Evolutionary conservation across 1,284 basidiomycete species (phyloP), one percentile per base, ranked within the genome.

Genomic region (Sporisorium iseilematis-ciliati): DNA sequence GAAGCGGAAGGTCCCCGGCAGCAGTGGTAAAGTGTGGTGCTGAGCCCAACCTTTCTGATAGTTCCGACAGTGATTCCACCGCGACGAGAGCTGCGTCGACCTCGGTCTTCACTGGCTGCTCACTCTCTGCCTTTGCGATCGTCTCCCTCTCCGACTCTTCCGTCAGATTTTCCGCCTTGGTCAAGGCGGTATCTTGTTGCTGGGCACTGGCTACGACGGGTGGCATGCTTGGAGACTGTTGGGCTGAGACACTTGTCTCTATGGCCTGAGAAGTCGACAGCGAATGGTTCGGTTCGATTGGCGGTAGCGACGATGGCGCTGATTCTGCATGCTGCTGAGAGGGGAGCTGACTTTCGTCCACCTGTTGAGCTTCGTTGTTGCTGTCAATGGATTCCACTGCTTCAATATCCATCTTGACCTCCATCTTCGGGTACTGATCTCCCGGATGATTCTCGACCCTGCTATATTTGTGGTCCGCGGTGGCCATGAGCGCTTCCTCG

Each of bases 401-500:
- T 25, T 54, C 41, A 7, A 7, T 26, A 12, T 43, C 18, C 26
- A 29, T 33, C 18, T 43, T 42, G 40, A 33, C 16, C 20, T 45
- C 20, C 7, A 14, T 11, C 2, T 18, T 12, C 23, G 45, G 12
- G 6, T 21, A 26, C 18, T 33, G 29, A 23, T 21, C 35, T 23
- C 25, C 40, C 12, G 23, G 7, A 25, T 10, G 18, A 21, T 23
- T 42, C 8, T 50, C 21, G 23, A 29, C 18, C 12, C 11, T 11
- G 7, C 7, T 48, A 2, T 42, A 16, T 20, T 29, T n/a, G 4
- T 42, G 45, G 12, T 57, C 26, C 11, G 35, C 20, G 7, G 29
- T 41, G 23, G 23, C 29, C 11, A 21, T 21, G 33, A 60, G 50
- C 11, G 46, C 62, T 33, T 76, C 65, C 43, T 76, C 65, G 49